Conservation (phyloP, 2,329 filamentous ascomycete genomes). For the Byssothecium circinans region DNA sequence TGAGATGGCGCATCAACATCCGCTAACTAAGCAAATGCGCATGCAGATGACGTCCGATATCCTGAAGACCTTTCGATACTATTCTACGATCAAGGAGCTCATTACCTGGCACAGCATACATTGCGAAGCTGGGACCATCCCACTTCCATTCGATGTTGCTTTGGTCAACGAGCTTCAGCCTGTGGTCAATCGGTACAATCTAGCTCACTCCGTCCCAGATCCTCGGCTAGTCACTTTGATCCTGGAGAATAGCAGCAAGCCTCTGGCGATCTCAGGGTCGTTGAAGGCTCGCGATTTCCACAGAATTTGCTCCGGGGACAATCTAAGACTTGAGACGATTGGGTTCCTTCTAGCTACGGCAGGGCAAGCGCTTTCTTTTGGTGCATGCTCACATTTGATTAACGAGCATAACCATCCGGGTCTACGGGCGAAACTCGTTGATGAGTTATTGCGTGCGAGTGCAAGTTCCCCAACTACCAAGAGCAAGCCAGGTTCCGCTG, state of each 20-base stretch:
- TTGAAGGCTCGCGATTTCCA: constrained; percentile 41
- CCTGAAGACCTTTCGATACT: constrained; percentile 31
- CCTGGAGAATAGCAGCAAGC: constrained; percentile 30
- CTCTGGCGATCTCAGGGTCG: constrained; percentile 27
- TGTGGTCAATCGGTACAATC: constrained; percentile 37
- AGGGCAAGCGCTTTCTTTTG: constrained; percentile 36
- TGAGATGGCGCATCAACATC: constrained; percentile 33
- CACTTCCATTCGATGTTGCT: constrained; percentile 40
- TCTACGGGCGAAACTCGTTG: constrained; percentile 24
- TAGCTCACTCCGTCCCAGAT: constrained; percentile 25
- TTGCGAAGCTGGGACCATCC: constrained; percentile 40
- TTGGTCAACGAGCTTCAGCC: constrained; percentile 32
- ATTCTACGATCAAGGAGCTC: constrained; percentile 26
- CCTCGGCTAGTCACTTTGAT: constrained; percentile 28
- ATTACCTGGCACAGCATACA: constrained; percentile 25
- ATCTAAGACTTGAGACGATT: constrained; percentile 45
- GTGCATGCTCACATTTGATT: constrained; percentile 23
- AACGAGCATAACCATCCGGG: constrained; percentile 19
- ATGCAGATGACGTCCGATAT: constrained; percentile 33
- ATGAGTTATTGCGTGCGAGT: constrained; percentile 33
- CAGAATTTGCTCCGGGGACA: constrained; percentile 41
- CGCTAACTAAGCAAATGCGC: constrained; percentile 33
- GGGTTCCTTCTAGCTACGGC: constrained; percentile 44
- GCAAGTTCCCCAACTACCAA: too few relatives aligned
- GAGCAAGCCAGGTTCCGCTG: too few relatives aligned